These are phyloP conservation scores for Gaertneriomyces semiglobifer DNA, from an alignment of 192 early-diverging fungal species.

Conservation along the genomic window DNA sequence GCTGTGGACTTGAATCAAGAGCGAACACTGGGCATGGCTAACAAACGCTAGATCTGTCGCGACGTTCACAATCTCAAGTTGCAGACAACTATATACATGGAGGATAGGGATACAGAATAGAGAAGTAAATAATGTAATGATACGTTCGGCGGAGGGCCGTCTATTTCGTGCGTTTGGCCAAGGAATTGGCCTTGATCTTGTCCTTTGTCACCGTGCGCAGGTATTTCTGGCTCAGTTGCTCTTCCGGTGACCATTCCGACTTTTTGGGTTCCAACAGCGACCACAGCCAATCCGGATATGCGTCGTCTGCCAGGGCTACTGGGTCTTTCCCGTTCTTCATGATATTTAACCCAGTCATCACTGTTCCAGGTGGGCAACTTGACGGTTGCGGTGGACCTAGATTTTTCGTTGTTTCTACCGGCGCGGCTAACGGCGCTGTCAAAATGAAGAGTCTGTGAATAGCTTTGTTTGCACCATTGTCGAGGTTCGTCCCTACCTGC, in stretches of 20 bases:
- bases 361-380: conserved; percentile 57
- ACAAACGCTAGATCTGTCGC: no score
- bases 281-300: conserved; percentile 96
- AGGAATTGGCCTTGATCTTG: conserved; percentile 45
- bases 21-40: no score
- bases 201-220: conserved; percentile 37
- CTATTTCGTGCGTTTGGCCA: conserved; percentile 12
- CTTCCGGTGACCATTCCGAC: conserved; percentile 29
- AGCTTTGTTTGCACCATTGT: no score
- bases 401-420: not conserved
- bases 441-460: not conserved
- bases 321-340: conserved; percentile 81
- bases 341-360: conserved; percentile 83
- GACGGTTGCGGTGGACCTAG: conserved; percentile 18
- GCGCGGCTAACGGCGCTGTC: not conserved
- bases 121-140: no score
- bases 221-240: conserved; percentile 36
- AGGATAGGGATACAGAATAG: no score
- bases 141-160: no score
- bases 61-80: no score
- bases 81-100: no score
- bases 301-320: conserved; percentile 74
- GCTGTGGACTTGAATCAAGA: no score
- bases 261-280: conserved; percentile 61
- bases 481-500: no score